Conservation (phyloP, 108 stramenopile species). For the Pseudonitzschia multiseries region DNA sequence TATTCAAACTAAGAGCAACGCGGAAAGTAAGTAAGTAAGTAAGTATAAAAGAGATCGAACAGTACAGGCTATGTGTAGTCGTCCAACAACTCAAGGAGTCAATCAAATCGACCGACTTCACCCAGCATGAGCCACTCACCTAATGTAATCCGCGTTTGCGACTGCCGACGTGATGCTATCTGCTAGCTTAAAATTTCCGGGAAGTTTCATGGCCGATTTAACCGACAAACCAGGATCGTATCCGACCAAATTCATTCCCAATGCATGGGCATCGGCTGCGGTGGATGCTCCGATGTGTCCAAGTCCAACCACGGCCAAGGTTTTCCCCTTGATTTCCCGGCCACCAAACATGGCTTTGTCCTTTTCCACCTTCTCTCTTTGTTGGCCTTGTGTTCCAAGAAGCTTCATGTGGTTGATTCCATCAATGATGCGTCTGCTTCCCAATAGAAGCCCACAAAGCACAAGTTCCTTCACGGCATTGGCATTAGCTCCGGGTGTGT, state of each 20-base stretch:
- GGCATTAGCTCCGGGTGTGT: conserved; percentile 89
- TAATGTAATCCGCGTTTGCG: conserved; percentile 75
- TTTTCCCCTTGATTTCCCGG: conserved; percentile 80
- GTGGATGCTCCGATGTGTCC: conserved; percentile 83
- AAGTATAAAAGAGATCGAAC: neutral
- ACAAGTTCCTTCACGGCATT: conserved; percentile 84
- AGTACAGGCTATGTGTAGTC: neutral
- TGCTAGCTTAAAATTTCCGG: conserved; percentile 48
- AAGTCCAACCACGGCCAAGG: conserved; percentile 80
- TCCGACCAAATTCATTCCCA: conserved; percentile 72
- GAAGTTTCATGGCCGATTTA: conserved; percentile 60
- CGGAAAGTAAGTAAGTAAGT: neutral
- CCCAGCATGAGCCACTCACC: conserved; percentile 11
- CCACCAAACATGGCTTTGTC: conserved; percentile 82
- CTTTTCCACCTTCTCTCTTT: conserved; percentile 68
- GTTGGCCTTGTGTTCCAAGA: conserved; percentile 59
- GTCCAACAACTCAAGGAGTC: neutral
- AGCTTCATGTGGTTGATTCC: conserved; percentile 68
- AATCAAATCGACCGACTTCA: too few relatives aligned
- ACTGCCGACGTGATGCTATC: conserved; percentile 63
- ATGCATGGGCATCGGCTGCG: conserved; percentile 57
- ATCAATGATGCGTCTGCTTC: conserved; percentile 62
- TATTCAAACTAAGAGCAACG: conserved; percentile 51
- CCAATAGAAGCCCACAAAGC: conserved; percentile 64
- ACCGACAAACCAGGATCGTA: conserved; percentile 83